Base-by-base conservation (phyloP, 192 early-diverging fungal genomes). In the Linnemannia elongata region DNA sequence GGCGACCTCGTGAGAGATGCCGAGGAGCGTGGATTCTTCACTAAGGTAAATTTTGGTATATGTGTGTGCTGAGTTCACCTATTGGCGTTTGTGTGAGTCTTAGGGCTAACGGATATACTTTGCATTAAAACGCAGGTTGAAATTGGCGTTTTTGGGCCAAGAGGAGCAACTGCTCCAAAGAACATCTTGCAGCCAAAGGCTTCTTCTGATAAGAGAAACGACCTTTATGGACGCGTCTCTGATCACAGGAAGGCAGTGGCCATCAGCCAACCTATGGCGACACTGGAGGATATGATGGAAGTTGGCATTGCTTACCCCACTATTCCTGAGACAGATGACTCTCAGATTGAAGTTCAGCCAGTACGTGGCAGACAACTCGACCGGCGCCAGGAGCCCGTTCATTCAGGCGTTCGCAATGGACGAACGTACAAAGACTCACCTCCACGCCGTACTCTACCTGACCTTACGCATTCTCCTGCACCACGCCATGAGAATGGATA, bases 1-100 rank as follows among this genome's bases (percentile, higher is more conserved):
- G 89, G 90, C 3, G 82, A 93, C 22, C 89, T 99, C 20, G 92
- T 99, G 22, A 78, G 88, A 7, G 94, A 98, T 78, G 92, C 96
- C 2, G 82, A 91, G 47, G 79, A 77, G 30, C 82, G 95, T 54
- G 77, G 78, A 6, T 44, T 87, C 10, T 83, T 82, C 55, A 87
- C 77, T 20, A 73, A 82, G 76, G 91, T 89, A 88, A 52, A 77
- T 76, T 9, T 54, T 54, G 22, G 33, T 6, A 10, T 42, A 35
- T 47, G 0, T 20, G 1, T 38, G n/a, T n/a, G 15, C 10, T 44
- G 18, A 4, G 8, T 20, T 44, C 7, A 30, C 24, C 42, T 27
- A 54, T 42, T 55, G 52, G 47, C 33, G 6, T 47, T n/a, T 75
- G 18, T 74, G 1, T 66, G 68, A 24, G 6, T 42, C 36, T n/a